These are phyloP conservation scores for Punctularia strigosozonata DNA, from an alignment of 768 basidiomycete species.

Conservation along the genomic window DNA sequence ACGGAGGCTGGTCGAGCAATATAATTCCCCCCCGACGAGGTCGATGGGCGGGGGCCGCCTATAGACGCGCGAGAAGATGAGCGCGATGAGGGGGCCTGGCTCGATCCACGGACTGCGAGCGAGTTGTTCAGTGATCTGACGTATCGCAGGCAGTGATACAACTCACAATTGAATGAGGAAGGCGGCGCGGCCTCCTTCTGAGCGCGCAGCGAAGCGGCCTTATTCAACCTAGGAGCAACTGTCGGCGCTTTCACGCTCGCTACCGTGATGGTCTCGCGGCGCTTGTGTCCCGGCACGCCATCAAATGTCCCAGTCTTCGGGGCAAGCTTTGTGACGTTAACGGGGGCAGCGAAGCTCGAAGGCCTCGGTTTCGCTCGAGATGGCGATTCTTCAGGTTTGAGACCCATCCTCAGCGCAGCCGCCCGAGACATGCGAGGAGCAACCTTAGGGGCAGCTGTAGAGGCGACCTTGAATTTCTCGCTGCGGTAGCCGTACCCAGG, in stretches of 20 bases:
- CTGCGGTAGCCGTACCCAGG: slow-evolving; percentile 67
- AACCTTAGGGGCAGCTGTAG: slow-evolving; percentile 59
- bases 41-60: slow-evolving; percentile 1
- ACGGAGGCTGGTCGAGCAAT: slow-evolving; percentile 2
- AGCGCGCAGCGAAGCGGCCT: slow-evolving; percentile 27
- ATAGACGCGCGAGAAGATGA: slow-evolving; percentile 7
- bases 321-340: too few species aligned
- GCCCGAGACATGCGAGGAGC: slow-evolving; percentile 71
- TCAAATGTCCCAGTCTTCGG: slow-evolving; percentile 45
- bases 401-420: slow-evolving; percentile 55
- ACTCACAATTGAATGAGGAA: slow-evolving; percentile 62
- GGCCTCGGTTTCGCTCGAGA: slow-evolving; percentile 11
- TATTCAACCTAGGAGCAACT: slow-evolving; percentile 32
- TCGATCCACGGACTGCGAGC: slow-evolving; percentile 20
- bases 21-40: background rate
- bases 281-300: slow-evolving; percentile 78
- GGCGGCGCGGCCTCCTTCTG: slow-evolving; percentile 36
- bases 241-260: slow-evolving; percentile 34
- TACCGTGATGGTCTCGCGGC: slow-evolving; percentile 63
- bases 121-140: slow-evolving; percentile 32
- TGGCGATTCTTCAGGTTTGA: slow-evolving; percentile 25
- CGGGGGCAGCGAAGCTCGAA: slow-evolving; percentile 16
- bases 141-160: slow-evolving; percentile 16
- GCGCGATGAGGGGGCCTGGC: slow-evolving; percentile 9
- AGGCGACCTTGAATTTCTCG: slow-evolving; percentile 58